phyloP scores from a whole-genome alignment of 1,284 basidiomycete species.

The Cerrena zonata region DNA sequence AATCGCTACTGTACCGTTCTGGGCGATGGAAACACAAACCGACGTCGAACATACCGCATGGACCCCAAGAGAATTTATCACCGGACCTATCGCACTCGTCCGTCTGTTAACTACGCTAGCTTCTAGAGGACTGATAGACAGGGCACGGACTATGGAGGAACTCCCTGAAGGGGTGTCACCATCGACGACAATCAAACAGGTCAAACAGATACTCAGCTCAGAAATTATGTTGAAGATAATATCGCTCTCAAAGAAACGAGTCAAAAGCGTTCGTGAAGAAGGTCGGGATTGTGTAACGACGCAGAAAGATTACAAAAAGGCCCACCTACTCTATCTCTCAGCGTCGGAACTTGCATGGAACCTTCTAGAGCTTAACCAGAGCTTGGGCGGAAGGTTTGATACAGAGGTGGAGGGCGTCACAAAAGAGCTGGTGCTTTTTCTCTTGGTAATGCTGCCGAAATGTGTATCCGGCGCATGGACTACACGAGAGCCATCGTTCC shows the following conservation, averaged over 20 bases:
- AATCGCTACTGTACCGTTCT: neutral
- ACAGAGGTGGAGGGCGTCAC: constrained; percentile 16
- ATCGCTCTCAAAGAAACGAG: constrained; percentile 18
- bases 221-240: constrained; percentile 21
- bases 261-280: constrained; percentile 14
- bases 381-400: constrained; percentile 19
- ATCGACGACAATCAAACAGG: constrained; percentile 8
- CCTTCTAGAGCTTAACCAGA: constrained; percentile 23
- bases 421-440: constrained; percentile 28
- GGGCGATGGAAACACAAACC: neutral
- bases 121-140: constrained; percentile 1
- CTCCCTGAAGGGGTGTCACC: constrained; percentile 3
- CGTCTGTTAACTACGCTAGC: constrained; percentile 5
- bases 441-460: constrained; percentile 31
- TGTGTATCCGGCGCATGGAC: constrained; percentile 20
- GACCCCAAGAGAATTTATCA: neutral
- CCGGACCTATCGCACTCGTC: constrained; percentile 5
- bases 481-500: constrained; percentile 22
- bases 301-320: constrained; percentile 13
- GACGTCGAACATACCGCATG: neutral
- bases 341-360: constrained; percentile 28
- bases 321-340: constrained; percentile 19
- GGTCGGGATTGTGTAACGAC: constrained; percentile 12
- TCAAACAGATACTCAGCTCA: constrained; percentile 25
- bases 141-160: constrained; percentile 3